These are phyloP conservation scores for Ananas comosus DNA, from an alignment of 176 grass and related monocot species.

Conservation along the genomic window DNA sequence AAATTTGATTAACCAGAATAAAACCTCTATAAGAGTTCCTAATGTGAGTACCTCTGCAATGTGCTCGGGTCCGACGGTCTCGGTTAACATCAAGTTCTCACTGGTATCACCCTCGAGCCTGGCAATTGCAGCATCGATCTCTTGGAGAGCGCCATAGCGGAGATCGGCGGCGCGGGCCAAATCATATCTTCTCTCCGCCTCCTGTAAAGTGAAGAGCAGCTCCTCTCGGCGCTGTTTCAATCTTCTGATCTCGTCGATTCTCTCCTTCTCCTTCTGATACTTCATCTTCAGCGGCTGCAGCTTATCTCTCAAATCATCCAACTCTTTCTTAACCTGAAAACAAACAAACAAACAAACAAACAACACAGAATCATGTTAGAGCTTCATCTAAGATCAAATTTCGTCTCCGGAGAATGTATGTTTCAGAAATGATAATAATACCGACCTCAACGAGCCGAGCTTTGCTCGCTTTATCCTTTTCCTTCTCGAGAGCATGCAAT, in stretches of 20 bases:
- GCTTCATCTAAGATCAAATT: constrained; percentile 32
- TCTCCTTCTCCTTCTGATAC: constrained; percentile 69
- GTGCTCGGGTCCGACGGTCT: constrained; percentile 54
- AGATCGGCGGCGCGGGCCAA: constrained; percentile 56
- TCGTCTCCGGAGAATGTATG: constrained; percentile 10
- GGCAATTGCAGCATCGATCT: constrained; percentile 54
- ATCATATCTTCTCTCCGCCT: constrained; percentile 50
- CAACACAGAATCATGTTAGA: too few species aligned
- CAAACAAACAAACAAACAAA: too few species aligned
- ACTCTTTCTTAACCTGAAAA: constrained; percentile 42
- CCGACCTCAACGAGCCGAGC: constrained; percentile 48
- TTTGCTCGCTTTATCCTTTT: constrained; percentile 84
- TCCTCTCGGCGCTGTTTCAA: constrained; percentile 54
- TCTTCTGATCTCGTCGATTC: constrained; percentile 66
- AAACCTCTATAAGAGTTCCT: too few species aligned
- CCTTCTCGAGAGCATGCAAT: constrained; percentile 69
- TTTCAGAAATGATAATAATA: too few species aligned
- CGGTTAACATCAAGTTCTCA: constrained; percentile 53
- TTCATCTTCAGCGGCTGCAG: constrained; percentile 69
- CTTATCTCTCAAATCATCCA: constrained; percentile 73
- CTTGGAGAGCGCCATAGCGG: constrained; percentile 42
- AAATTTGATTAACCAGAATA: too few species aligned
- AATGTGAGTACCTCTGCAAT: constrained; percentile 8
- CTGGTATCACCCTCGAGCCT: constrained; percentile 59
- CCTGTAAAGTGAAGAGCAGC: constrained; percentile 39